phyloP scores from a whole-genome alignment of 169 alveolate genomes.

The Plasmodium gallinaceum region DNA sequence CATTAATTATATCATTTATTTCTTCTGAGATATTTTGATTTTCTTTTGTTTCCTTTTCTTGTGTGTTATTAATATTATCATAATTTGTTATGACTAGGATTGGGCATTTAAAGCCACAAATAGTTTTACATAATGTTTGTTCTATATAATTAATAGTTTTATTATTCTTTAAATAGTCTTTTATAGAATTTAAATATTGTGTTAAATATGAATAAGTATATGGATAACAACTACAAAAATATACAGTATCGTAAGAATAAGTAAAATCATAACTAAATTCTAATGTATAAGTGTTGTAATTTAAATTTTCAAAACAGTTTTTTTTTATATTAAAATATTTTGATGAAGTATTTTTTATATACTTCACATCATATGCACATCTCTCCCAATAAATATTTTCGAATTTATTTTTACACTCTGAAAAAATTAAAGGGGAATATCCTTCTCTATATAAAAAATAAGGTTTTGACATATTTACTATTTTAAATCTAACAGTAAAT shows the following conservation, averaged over 20 bases:
- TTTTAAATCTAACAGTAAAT: slow-evolving; percentile 46
- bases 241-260: slow-evolving; percentile 56
- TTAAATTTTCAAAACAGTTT: slow-evolving; percentile 21
- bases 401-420: slow-evolving; percentile 33
- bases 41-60: background rate
- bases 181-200: slow-evolving; percentile 19
- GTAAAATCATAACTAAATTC: slow-evolving; percentile 59
- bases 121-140: slow-evolving; percentile 36
- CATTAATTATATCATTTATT: background rate
- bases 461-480: slow-evolving; percentile 71
- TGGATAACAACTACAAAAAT: slow-evolving; percentile 61
- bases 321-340: slow-evolving; percentile 45
- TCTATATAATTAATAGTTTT: slow-evolving; percentile 35
- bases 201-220: slow-evolving; percentile 40
- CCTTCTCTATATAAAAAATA: slow-evolving; percentile 58
- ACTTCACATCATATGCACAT: slow-evolving; percentile 46
- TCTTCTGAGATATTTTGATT: background rate
- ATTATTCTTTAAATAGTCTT: slow-evolving; percentile 8
- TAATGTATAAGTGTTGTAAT: slow-evolving; percentile 23
- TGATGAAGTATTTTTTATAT: slow-evolving; percentile 30
- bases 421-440: slow-evolving; percentile 67
- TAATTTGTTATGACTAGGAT: slow-evolving; percentile 44
- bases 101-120: slow-evolving; percentile 48
- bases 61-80: background rate
- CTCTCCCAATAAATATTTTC: slow-evolving; percentile 62